Evolutionary conservation across 345 rosid genomes (phyloP).

Genomic region (Citropsis articulata): DNA sequence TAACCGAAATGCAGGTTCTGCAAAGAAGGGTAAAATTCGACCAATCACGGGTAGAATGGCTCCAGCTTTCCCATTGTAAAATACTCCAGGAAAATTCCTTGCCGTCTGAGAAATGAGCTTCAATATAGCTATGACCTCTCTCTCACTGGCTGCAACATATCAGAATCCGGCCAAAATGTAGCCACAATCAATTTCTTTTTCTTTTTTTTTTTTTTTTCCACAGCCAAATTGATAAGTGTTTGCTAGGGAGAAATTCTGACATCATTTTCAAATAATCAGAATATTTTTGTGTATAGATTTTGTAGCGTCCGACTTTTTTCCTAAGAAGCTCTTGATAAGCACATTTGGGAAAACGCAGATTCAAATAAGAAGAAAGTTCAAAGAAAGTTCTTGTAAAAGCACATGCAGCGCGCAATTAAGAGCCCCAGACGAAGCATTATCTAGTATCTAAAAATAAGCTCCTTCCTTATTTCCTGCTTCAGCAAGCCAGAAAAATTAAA

Average conservation of each 20-base stretch:
- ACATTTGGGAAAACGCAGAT: background rate
- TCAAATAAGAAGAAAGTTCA: background rate
- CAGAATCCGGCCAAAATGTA: constrained; percentile 1
- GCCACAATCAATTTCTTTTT: background rate
- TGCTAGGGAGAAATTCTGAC: background rate
- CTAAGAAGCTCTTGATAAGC: background rate
- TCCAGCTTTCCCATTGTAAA: constrained; percentile 73
- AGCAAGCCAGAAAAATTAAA: background rate
- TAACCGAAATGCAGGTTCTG: constrained; percentile 75
- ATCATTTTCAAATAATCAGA: background rate
- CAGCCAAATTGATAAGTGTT: background rate
- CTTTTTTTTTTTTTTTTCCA: background rate
- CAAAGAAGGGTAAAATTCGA: constrained; percentile 75
- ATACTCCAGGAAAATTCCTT: constrained; percentile 73
- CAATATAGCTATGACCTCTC: constrained; percentile 78
- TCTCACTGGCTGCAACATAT: constrained; percentile 59
- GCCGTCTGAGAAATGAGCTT: constrained; percentile 83
- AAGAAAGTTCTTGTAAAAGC: background rate
- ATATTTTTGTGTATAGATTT: background rate
- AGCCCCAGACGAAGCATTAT: background rate
- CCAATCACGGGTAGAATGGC: constrained; percentile 73
- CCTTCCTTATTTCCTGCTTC: background rate
- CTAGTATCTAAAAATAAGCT: background rate
- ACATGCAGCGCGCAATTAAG: too few relatives aligned
- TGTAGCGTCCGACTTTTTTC: background rate